Percentiles rank a stretch among this genome's conserved stretches.
Evolutionary conservation across 352 stramenopile genomes (phyloP).

Genomic region (Phytophthora palmivora): DNA sequence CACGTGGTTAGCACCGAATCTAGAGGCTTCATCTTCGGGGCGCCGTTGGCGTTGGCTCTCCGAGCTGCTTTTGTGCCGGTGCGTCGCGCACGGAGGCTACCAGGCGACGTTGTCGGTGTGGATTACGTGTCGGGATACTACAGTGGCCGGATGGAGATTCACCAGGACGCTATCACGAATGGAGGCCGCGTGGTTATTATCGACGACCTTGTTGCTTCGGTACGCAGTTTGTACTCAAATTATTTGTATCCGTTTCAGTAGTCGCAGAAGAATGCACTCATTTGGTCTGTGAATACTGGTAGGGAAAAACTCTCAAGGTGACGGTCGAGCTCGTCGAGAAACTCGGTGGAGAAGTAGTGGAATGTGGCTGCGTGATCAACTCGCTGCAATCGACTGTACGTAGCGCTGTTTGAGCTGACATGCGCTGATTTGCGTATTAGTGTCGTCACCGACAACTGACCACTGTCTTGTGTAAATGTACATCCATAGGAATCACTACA

Average conservation of each 20-base stretch:
- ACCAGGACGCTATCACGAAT: slow-evolving; percentile 78
- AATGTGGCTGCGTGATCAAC: slow-evolving; percentile 84
- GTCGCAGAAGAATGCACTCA: slow-evolving; percentile 10
- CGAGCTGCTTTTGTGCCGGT: slow-evolving; percentile 76
- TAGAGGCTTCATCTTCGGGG: slow-evolving; percentile 84
- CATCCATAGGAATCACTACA: slow-evolving; percentile 47
- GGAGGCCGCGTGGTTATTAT: slow-evolving; percentile 81
- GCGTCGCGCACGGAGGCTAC: slow-evolving; percentile 65
- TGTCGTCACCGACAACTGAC: slow-evolving; percentile 12
- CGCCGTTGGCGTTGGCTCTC: slow-evolving; percentile 74
- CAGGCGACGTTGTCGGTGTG: slow-evolving; percentile 76
- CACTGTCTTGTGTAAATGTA: slow-evolving; percentile 13
- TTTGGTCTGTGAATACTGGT: background rate
- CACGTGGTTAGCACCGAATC: slow-evolving; percentile 86
- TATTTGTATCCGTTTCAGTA: slow-evolving; percentile 2
- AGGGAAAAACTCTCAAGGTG: slow-evolving; percentile 85
- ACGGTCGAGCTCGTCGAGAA: slow-evolving; percentile 80
- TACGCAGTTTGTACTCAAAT: slow-evolving; percentile 20
- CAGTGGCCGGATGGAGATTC: slow-evolving; percentile 78
- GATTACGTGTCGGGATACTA: slow-evolving; percentile 85
- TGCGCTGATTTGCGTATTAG: background rate
- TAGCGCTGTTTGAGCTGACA: background rate
- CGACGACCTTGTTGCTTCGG: slow-evolving; percentile 82
- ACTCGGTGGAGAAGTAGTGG: slow-evolving; percentile 73
- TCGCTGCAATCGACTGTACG: slow-evolving; percentile 60